Base-by-base conservation (phyloP, 2,329 filamentous ascomycete species). In the Colletotrichum sp. region DNA sequence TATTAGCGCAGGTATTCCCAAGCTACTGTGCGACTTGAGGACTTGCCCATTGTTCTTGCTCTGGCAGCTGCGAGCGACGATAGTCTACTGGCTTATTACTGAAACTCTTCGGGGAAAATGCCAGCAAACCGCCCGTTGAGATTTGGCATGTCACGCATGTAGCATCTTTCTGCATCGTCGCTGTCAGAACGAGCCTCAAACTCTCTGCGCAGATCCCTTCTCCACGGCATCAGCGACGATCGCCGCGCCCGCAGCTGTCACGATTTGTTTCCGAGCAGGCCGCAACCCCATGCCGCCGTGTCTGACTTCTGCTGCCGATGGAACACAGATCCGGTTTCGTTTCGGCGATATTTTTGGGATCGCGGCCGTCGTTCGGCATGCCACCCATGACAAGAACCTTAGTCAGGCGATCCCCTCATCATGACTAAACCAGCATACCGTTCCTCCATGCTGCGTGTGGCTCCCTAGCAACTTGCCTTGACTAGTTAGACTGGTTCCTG, bases 71-170 rank as follows among this genome's bases (percentile, higher is more conserved):
- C 44, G 2, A 52, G 15, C 36, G 2, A 52, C n/a, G 44, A 13
- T 52, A 0, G 6, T 52, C 44, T 21, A 13, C n/a, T 1, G 44
- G 44, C 44, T 21, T 2, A 13, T 21, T 21, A 13, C 44, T 1
- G n/a, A 52, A 0, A 21, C 6, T 52, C 1, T 21, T 21, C n/a
- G 44, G 44, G 1, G 1, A 21, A 52, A 4, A 52, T 6, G 2
- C n/a, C 44, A 52, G n/a, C 10, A 52, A 52, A 52, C 6, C 44
- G 10, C 10, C 44, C n/a, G 44, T 21, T 52, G 44, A 52, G 44
- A 4, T 21, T 52, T 6, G 44, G n/a, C 44, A 52, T 52, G 44
- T 21, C 12, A 52, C 44, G 1, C 3, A 13, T 52, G n/a, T 52
- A 21, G 44, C 44, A 21, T 7, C 44, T 0, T 18, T 0, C 44